Percentiles rank a stretch among this genome's conserved stretches.
phyloP scores from a whole-genome alignment of 2,329 filamentous ascomycete genomes.

The Stachybotrys chartarum region DNA sequence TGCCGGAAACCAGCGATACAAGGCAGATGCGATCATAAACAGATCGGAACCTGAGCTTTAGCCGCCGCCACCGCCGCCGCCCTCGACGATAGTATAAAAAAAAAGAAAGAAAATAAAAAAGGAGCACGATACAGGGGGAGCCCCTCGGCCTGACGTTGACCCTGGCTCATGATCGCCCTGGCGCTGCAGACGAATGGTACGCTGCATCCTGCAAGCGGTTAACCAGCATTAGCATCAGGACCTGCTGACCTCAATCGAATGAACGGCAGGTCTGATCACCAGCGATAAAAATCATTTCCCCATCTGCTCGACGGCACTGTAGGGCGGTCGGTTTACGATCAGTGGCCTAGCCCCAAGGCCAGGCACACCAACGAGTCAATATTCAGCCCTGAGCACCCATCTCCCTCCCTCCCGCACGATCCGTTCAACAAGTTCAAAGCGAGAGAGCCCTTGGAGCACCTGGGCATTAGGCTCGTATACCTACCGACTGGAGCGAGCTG shows the following conservation, averaged over 20 bases:
- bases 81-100: too few relatives aligned
- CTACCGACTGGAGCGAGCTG: too few relatives aligned
- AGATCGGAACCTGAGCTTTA: not conserved
- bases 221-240: slow-evolving; percentile 8
- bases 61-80: too few relatives aligned
- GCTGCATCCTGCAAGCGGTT: slow-evolving; percentile 23
- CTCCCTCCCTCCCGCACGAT: too few relatives aligned
- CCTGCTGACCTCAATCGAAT: not conserved
- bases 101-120: not conserved
- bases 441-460: too few relatives aligned
- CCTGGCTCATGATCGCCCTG: slow-evolving; percentile 23
- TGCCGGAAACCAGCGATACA: not conserved
- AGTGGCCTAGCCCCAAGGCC: not conserved
- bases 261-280: not conserved
- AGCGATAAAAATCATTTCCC: not conserved
- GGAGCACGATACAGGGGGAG: not conserved
- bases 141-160: not conserved
- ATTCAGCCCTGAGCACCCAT: not conserved
- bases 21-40: not conserved
- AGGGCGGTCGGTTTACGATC: not conserved
- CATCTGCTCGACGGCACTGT: not conserved
- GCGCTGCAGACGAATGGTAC: slow-evolving; percentile 24
- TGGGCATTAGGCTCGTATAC: too few relatives aligned
- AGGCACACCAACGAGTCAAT: not conserved
- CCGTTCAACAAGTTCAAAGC: too few relatives aligned